Conservation (phyloP, 768 basidiomycete genomes). For the Podaxis sp. region DNA sequence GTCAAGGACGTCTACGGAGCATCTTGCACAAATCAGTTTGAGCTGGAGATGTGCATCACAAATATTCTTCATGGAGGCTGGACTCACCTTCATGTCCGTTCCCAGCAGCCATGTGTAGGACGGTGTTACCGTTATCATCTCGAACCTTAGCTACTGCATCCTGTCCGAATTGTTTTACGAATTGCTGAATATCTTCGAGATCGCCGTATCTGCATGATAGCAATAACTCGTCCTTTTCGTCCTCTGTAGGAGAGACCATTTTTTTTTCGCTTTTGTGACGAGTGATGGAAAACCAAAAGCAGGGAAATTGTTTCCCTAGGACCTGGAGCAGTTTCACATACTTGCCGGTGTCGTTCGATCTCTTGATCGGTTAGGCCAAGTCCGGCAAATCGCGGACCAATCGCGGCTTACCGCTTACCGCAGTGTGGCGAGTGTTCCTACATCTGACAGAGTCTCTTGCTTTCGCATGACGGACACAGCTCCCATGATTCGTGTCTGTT, state of each 20-base stretch:
- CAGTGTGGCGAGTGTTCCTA: neutral
- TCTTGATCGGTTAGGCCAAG: neutral
- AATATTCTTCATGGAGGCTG: neutral
- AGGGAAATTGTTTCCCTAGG: neutral
- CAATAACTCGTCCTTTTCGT: constrained; percentile 71
- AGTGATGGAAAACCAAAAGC: neutral
- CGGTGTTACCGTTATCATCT: constrained; percentile 78
- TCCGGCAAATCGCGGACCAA: neutral
- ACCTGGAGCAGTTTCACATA: neutral
- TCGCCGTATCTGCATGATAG: constrained; percentile 89
- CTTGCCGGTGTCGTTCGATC: neutral
- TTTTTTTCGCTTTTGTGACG: constrained; percentile 11
- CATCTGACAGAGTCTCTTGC: neutral
- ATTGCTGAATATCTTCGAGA: constrained; percentile 70
- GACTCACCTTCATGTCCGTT: constrained; percentile 85
- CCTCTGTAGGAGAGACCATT: constrained; percentile 34
- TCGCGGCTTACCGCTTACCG: neutral
- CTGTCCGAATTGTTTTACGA: constrained; percentile 56
- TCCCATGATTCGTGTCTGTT: neutral
- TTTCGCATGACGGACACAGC: neutral
- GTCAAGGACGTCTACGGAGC: constrained; percentile 65
- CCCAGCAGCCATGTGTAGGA: constrained; percentile 83
- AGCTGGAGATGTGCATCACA: constrained; percentile 11
- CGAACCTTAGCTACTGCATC: constrained; percentile 44
- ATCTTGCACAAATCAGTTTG: constrained; percentile 46